These are phyloP conservation scores for Blastobotrys mokoenaii DNA, from an alignment of 805 yeast species.

Conservation along the genomic window DNA sequence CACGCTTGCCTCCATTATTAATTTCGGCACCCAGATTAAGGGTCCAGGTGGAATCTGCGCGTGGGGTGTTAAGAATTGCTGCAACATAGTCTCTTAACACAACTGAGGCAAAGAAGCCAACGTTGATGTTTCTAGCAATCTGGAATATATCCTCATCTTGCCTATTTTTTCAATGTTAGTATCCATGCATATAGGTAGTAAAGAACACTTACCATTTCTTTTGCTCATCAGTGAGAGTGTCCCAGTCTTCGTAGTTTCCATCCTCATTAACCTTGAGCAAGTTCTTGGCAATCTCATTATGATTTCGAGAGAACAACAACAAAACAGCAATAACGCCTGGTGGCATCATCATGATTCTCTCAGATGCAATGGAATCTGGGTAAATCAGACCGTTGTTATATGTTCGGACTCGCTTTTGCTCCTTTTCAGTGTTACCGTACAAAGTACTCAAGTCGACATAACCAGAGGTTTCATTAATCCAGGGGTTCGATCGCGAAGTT, in stretches of 20 bases:
- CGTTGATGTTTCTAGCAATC: slow-evolving; percentile 1
- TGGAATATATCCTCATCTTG: slow-evolving; percentile 4
- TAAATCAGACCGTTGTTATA: background rate
- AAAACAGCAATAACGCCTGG: slow-evolving; percentile 1
- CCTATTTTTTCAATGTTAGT: background rate
- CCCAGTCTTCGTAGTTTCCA: slow-evolving; percentile 1
- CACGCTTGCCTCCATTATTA: background rate
- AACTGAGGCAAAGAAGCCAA: slow-evolving; percentile 2
- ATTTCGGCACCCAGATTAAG: slow-evolving; percentile 2
- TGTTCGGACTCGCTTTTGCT: background rate
- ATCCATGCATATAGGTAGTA: background rate
- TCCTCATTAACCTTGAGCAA: background rate
- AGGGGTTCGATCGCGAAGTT: background rate
- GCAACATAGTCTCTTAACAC: slow-evolving; percentile 3
- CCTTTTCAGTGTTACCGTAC: slow-evolving; percentile 1
- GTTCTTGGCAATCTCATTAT: background rate
- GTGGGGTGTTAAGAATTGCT: slow-evolving; percentile 2
- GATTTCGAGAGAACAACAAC: slow-evolving; percentile 1
- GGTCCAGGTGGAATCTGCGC: slow-evolving; percentile 1
- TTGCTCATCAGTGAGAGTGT: background rate
- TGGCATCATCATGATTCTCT: slow-evolving; percentile 2
- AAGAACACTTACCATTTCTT: background rate
- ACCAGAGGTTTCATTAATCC: background rate
- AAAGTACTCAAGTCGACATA: slow-evolving; percentile 1
- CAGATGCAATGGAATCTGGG: slow-evolving; percentile 1